Evolutionary conservation across 2,329 filamentous ascomycete genomes (phyloP).

Genomic region (Trichoderma sp.): DNA sequence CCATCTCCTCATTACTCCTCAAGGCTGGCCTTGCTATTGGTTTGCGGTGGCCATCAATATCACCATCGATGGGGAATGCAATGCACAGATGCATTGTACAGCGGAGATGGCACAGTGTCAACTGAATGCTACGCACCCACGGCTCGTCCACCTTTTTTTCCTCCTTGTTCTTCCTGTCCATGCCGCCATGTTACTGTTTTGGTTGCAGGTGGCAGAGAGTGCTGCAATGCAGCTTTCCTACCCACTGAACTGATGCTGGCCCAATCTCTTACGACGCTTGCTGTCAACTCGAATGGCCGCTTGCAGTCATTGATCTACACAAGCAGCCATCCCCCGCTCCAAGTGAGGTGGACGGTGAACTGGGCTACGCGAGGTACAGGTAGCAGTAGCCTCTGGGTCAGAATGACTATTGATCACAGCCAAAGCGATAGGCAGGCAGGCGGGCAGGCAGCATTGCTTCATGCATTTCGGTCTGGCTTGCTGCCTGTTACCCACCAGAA

Average conservation of each 20-base stretch:
- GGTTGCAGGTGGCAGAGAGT: background rate
- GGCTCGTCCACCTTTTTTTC: background rate
- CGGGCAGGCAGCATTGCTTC: conserved; percentile 33
- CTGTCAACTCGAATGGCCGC: conserved; percentile 12
- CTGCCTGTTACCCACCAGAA: conserved; percentile 15
- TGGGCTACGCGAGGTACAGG: conserved; percentile 24
- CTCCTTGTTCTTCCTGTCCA: background rate
- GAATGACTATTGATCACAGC: conserved; percentile 21
- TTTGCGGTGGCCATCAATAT: conserved; percentile 23
- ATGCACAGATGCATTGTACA: conserved; percentile 21
- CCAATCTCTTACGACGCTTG: conserved; percentile 17
- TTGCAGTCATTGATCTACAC: conserved; percentile 27
- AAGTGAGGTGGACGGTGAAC: conserved; percentile 24
- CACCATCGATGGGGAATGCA: conserved; percentile 25
- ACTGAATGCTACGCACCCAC: conserved; percentile 18
- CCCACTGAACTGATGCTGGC: conserved; percentile 21
- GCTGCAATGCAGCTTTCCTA: conserved; percentile 27
- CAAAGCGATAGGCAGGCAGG: conserved; percentile 16
- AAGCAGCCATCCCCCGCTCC: conserved; percentile 21
- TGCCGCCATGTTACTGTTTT: background rate
- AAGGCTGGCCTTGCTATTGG: conserved; percentile 24
- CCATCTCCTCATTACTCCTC: conserved; percentile 26
- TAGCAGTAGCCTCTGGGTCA: conserved; percentile 30
- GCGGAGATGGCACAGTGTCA: conserved; percentile 10
- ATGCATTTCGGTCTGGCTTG: conserved; percentile 34